Conservation (phyloP, 2,329 filamentous ascomycete genomes). For the Colletotrichum sp. region DNA sequence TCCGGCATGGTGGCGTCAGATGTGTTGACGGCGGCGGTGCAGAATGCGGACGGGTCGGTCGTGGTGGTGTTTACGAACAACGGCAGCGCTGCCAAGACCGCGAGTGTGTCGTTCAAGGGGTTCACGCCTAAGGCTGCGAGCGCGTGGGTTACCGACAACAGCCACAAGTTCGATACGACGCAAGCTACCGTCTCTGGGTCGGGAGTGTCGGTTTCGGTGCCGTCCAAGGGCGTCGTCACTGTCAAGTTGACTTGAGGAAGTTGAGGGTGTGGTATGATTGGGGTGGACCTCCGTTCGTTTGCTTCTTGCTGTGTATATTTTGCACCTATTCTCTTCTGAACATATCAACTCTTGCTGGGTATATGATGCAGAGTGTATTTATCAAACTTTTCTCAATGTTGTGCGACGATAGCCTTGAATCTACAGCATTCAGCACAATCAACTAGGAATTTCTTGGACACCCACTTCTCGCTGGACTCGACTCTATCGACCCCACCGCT, state of each 20-base stretch:
- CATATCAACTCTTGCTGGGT: background rate
- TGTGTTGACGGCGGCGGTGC: constrained; percentile 38
- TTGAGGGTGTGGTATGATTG: background rate
- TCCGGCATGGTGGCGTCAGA: constrained; percentile 27
- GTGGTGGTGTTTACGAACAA: constrained; percentile 41
- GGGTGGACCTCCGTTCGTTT: background rate
- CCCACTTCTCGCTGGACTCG: background rate
- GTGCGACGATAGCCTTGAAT: too few relatives aligned
- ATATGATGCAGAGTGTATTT: too few relatives aligned
- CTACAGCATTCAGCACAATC: background rate
- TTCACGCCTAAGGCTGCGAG: constrained; percentile 29
- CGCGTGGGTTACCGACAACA: constrained; percentile 42
- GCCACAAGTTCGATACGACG: constrained; percentile 25
- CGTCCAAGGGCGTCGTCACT: constrained; percentile 26
- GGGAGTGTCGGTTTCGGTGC: constrained; percentile 25
- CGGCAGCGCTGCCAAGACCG: constrained; percentile 29
- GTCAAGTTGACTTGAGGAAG: constrained; percentile 23
- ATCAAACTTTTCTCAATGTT: too few relatives aligned
- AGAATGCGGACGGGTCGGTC: constrained; percentile 40
- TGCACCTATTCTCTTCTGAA: background rate
- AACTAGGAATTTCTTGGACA: background rate
- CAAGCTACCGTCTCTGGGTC: constrained; percentile 19
- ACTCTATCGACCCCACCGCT: constrained; percentile 40
- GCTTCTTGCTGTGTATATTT: background rate
- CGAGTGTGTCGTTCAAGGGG: constrained; percentile 31